phyloP scores from a whole-genome alignment of 495 filamentous ascomycete species.

The Neurospora sp. region DNA sequence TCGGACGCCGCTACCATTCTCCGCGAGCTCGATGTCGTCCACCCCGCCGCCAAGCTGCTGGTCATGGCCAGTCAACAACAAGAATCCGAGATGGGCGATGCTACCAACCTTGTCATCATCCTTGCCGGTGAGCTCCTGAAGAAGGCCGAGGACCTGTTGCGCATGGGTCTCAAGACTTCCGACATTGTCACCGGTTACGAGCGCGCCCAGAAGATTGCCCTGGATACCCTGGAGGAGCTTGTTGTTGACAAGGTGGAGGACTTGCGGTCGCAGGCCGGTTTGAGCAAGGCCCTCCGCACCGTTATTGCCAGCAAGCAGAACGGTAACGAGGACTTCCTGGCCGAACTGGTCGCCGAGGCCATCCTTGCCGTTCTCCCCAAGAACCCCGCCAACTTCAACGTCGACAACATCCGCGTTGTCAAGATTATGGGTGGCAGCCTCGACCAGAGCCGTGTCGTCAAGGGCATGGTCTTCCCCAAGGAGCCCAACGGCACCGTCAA shows the following conservation, averaged over 20 bases:
- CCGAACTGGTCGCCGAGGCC: constrained; percentile 81
- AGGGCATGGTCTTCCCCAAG: constrained; percentile 95
- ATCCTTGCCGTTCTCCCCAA: constrained; percentile 92
- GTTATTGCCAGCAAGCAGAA: constrained; percentile 95
- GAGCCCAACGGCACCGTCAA: constrained; percentile 86
- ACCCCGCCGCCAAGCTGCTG: constrained; percentile 95
- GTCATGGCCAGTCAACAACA: constrained; percentile 99
- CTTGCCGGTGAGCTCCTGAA: constrained; percentile 91
- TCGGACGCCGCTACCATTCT: constrained; percentile 97
- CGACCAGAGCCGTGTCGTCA: constrained; percentile 87
- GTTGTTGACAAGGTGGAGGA: constrained; percentile 85
- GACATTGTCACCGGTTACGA: constrained; percentile 96
- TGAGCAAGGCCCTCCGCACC: constrained; percentile 91
- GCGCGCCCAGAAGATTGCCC: constrained; percentile 78
- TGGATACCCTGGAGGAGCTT: constrained; percentile 78
- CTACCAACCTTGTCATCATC: constrained; percentile 94
- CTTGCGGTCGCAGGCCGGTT: constrained; percentile 62
- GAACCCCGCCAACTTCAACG: constrained; percentile 97
- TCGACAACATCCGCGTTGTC: constrained; percentile 97
- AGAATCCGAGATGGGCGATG: constrained; percentile 98
- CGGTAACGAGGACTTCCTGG: constrained; percentile 80
- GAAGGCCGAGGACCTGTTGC: constrained; percentile 91
- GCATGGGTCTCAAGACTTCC: constrained; percentile 92
- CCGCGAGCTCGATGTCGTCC: constrained; percentile 94
- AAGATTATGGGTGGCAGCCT: constrained; percentile 99